Base-by-base conservation (phyloP, 2,329 filamentous ascomycete genomes). In the Arthrobotrys iridis region DNA sequence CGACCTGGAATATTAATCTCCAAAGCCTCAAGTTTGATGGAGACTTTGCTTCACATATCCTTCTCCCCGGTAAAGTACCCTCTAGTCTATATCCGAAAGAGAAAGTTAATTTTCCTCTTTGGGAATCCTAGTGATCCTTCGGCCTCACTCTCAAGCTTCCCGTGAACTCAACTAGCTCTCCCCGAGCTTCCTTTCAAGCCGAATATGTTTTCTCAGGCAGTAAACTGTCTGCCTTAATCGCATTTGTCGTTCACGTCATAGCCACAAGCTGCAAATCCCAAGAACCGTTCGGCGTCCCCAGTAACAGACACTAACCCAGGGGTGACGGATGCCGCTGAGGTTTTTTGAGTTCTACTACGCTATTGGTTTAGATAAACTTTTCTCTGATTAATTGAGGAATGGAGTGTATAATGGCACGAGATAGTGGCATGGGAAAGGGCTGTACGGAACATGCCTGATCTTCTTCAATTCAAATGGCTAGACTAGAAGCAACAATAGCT, bases 351-450 rank as follows among this genome's bases (percentile, higher is more conserved):
- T 55, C 70, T 40, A 24, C 8, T 26, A 57, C 52, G 7, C 28
- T 57, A 74, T 74, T 74, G 70, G 70, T 26, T 28, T 55, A 55
- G 70, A 74, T 74, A 67, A 43, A 6, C 28, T 59, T 52, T 67
- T 66, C 66, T 74, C 60, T 73, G 10, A 18, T 55, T 58, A 45
- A 66, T 57, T 55, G 35, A 66, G 60, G 62, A 66, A 24, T 60
- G 13, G 10, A 20, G 8, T 24, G n/a, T 30, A 52, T 37, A 37
- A 67, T 40, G 46, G 3, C 8, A 52, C 55, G 7, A 28, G 45
- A 48, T 45, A 46, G 63, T 35, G 62, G 70, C 62, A 64, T 60
- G 33, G 68, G 45, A 48, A 64, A 41, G 41, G 55, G 70, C 62
- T 66, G 70, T 62, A 66, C 60, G 30, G 26, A 13, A 30, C 33